Evolutionary conservation across 176 grass and related monocot genomes (phyloP), one percentile per base, ranked within the genome.

Genomic region (Carex scoparia): DNA sequence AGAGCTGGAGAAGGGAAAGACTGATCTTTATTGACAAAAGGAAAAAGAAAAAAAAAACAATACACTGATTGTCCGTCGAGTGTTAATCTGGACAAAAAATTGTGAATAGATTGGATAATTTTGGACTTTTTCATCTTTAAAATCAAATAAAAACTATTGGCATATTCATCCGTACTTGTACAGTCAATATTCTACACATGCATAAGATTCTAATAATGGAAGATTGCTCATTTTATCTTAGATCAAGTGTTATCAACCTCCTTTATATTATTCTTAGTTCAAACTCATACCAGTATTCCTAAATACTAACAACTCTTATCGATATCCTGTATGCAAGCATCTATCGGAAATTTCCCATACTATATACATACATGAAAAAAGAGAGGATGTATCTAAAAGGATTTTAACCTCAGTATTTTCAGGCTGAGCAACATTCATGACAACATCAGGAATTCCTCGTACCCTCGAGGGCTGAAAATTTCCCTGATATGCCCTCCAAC

Each of bases 401-500:
- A 18, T 7, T 66, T 83, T 23, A 80, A 98, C 96, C 96, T 98
- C 88, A 5, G 62, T 60, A 66, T 77, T 89, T 65, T 70, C 56
- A 83, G 91, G 89, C 64, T 82, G 78, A 4, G 62, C 88, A 76
- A 79, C 79, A 61, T 92, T 89, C 71, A 93, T 95, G 66, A 79
- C 54, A 61, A 89, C 86, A 90, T 98, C 90, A 18, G 91, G 86
- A 67, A 90, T 81, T 76, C 91, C 93, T 76, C 84, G 92, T 38
- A 93, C 92, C 61, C 79, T 91, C 32, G 91, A 92, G 49, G 88
- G 89, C 79, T 92, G 91, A 85, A 89, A 46, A 88, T 92, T 89
- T 76, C 94, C 96, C 54, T 94, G 93, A 84, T 89, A 92, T 55
- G 90, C 85, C 80, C 87, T 93, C 96, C 96, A 98, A 79, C 96